Evolutionary conservation across 768 basidiomycete genomes (phyloP), one percentile per base, ranked within the genome.

Genomic region (Suillus discolor): DNA sequence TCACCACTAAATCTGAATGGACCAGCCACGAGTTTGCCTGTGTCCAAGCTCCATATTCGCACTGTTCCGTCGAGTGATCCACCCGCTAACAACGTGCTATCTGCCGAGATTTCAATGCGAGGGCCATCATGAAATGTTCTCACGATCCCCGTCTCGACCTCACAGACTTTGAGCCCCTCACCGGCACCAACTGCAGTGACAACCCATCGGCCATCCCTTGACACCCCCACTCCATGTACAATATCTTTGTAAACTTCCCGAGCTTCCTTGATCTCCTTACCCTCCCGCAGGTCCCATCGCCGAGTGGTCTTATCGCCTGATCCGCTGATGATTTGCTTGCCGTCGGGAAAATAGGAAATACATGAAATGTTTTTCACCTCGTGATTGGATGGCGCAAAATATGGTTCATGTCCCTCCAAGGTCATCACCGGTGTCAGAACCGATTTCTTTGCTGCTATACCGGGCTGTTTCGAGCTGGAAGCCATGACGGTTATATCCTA

Each of bases 61-160:
- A 2, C 44, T 45, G 7, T 11, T 0, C 9, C 1, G n/a, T n/a
- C n/a, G 1, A 3, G 0, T 4, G n/a, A 47, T 0, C 0, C n/a
- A n/a, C 11, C 45, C 45, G 45, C n/a, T n/a, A 47, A 4, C 11
- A 47, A 4, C n/a, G 4, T 47, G n/a, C n/a, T 47, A n/a, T 47
- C 45, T 11, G 11, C 7, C 11, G n/a, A 47, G 11, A 47, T n/a
- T 2, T 47, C 45, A 11, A 47, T 47, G n/a, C 45, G 5, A 47
- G 0, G 1, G 44, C 0, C n/a, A n/a, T 47, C 44, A 4, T n/a
- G 11, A 23, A n/a, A 47, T 47, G 2, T 47, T 47, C 45, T 47
- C n/a, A n/a, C 11, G 11, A 47, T n/a, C n/a, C 45, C 45, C n/a
- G n/a, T 47, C 11, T 47, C 45, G 11, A 47, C 45, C 45, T 47